phyloP scores from a whole-genome alignment of 1,284 basidiomycete species.

The Irpex sp. region DNA sequence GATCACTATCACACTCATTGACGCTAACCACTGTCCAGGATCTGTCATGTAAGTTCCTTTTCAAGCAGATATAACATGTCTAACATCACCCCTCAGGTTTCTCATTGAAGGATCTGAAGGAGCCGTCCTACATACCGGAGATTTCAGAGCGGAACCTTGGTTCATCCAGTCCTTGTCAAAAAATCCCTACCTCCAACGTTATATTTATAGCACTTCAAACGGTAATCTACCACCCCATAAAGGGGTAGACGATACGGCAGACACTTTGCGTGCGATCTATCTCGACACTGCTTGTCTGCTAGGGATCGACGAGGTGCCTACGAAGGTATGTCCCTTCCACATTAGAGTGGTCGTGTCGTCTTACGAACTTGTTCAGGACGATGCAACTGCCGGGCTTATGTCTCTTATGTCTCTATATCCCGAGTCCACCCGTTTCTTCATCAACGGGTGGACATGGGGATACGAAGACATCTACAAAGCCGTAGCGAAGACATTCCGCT shows the following conservation, averaged over 20 bases:
- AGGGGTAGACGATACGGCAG: conserved; percentile 24
- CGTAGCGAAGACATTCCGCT: conserved; percentile 70
- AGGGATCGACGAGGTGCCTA: conserved; percentile 69
- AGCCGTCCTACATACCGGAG: conserved; percentile 91
- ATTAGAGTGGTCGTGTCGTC: too few species aligned
- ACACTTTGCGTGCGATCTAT: conserved; percentile 84
- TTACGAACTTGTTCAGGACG: conserved; percentile 51
- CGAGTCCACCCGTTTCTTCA: conserved; percentile 79
- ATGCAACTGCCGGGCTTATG: conserved; percentile 75
- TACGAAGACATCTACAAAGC: conserved; percentile 89
- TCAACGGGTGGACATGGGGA: conserved; percentile 95
- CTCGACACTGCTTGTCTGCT: conserved; percentile 86
- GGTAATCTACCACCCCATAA: conserved; percentile 14
- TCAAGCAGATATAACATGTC: neutral
- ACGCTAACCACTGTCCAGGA: conserved; percentile 96
- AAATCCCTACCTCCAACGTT: conserved; percentile 80
- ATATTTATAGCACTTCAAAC: conserved; percentile 45
- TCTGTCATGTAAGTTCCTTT: conserved; percentile 77
- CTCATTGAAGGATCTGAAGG: conserved; percentile 82
- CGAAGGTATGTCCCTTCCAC: conserved; percentile 71
- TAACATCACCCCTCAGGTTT: conserved; percentile 64
- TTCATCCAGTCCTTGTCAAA: conserved; percentile 75
- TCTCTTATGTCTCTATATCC: conserved; percentile 79
- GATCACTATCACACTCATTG: conserved; percentile 84
- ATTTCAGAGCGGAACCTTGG: conserved; percentile 88